A percentile compares a stretch with the other conserved stretches of the same genome.
These are phyloP conservation scores for Cladophialophora carrionii DNA, from an alignment of 2,329 filamentous ascomycete genomes.

Conservation along the genomic window DNA sequence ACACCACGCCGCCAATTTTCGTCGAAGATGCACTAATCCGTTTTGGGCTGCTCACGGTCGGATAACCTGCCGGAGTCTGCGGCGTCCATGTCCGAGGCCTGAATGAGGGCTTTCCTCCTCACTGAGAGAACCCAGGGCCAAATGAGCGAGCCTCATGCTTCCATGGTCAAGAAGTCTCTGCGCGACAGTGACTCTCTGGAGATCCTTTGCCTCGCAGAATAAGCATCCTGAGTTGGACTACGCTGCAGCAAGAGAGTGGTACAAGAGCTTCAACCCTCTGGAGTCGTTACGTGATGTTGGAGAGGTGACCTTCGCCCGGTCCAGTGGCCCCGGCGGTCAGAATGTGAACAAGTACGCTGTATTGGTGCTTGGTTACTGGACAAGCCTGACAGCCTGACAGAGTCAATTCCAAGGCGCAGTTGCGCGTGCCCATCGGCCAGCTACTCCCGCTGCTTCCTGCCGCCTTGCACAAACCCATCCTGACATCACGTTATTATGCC, in stretches of 20 bases:
- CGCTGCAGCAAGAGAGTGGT: slow-evolving; percentile 59
- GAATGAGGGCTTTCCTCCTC: neutral
- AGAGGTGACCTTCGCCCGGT: slow-evolving; percentile 65
- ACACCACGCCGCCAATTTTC: neutral
- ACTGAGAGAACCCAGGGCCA: neutral
- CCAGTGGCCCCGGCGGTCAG: slow-evolving; percentile 67
- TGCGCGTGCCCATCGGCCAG: slow-evolving; percentile 58
- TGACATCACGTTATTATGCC: slow-evolving; percentile 59
- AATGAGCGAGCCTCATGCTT: slow-evolving; percentile 1
- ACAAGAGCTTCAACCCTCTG: slow-evolving; percentile 56
- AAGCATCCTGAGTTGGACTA: slow-evolving; percentile 40
- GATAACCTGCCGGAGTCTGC: neutral
- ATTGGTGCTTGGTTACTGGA: slow-evolving; percentile 33
- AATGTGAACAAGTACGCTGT: slow-evolving; percentile 68
- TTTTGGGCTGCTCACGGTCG: neutral
- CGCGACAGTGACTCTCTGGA: slow-evolving; percentile 5
- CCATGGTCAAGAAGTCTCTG: slow-evolving; percentile 8
- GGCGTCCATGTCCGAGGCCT: no score
- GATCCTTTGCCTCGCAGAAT: slow-evolving; percentile 17
- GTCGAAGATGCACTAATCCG: neutral
- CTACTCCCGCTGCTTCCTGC: slow-evolving; percentile 60
- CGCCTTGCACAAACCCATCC: slow-evolving; percentile 57
- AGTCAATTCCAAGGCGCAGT: slow-evolving; percentile 69
- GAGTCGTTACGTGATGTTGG: slow-evolving; percentile 61
- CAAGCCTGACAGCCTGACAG: slow-evolving; percentile 44